Evolutionary conservation across 306 rosid genomes (phyloP).

Genomic region (Citrullus mucosospermus): DNA sequence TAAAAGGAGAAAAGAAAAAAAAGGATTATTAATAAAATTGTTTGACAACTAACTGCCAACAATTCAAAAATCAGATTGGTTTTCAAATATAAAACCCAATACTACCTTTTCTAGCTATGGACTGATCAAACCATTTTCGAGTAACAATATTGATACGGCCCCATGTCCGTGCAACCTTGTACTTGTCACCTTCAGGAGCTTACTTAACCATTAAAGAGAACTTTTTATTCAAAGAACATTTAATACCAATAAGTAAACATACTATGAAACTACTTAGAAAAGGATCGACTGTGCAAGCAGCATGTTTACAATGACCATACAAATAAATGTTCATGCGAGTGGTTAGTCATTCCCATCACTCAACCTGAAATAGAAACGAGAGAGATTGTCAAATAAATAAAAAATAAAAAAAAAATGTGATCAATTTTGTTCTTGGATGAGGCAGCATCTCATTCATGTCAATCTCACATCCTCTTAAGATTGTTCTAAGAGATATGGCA

Average conservation of each 20-base stretch:
- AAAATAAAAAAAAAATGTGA: neutral
- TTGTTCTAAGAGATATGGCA: neutral
- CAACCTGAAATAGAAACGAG: neutral
- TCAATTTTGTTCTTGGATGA: neutral
- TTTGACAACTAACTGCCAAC: no score
- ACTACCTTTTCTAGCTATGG: conserved; percentile 66
- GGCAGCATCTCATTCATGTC: neutral
- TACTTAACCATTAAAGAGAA: conserved; percentile 57
- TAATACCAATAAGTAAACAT: neutral
- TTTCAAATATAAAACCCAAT: conserved; percentile 1
- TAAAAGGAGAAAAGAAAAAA: neutral
- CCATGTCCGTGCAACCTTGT: conserved; percentile 81
- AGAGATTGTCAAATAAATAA: neutral
- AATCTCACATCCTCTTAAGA: neutral
- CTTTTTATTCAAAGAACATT: conserved; percentile 4
- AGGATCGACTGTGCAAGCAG: neutral
- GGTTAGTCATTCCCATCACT: neutral
- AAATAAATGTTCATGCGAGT: neutral
- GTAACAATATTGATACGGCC: conserved; percentile 64
- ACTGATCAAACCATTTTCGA: conserved; percentile 84
- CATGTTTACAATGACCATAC: neutral
- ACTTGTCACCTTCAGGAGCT: conserved; percentile 92
- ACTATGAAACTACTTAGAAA: neutral
- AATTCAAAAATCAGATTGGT: no score
- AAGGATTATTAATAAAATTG: neutral